phyloP scores from a whole-genome alignment of 2,329 filamentous ascomycete genomes.

The Fusarium coicis region DNA sequence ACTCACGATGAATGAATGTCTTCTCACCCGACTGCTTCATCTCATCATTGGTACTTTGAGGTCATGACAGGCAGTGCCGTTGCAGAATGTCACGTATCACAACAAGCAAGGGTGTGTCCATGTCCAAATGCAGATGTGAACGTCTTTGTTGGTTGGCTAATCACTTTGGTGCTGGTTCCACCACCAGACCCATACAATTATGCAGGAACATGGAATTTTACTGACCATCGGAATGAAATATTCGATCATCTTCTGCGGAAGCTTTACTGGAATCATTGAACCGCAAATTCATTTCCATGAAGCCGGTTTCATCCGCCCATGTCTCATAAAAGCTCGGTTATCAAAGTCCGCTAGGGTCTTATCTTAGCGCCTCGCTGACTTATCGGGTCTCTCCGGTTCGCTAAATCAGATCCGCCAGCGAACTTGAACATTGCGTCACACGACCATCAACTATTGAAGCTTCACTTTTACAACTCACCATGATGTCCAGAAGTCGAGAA shows the following conservation, averaged over 20 bases:
- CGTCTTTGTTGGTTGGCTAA: neutral
- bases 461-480: slow-evolving; percentile 6
- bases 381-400: slow-evolving; percentile 6
- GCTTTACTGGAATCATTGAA: neutral
- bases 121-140: too few species aligned
- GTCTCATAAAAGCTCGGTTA: neutral
- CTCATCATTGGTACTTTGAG: too few species aligned
- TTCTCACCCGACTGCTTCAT: neutral
- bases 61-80: too few species aligned
- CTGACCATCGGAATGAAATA: too few species aligned
- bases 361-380: neutral
- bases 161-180: neutral
- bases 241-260: neutral
- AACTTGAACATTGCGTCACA: slow-evolving; percentile 23
- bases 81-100: too few species aligned
- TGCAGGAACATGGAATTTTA: neutral
- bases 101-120: neutral
- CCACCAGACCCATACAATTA: neutral
- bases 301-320: slow-evolving; percentile 13
- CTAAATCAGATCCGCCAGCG: neutral
- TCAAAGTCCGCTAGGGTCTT: neutral
- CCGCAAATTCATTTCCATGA: neutral
- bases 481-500: slow-evolving; percentile 17
- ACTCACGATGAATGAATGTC: fast-evolving
- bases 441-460: neutral